phyloP scores from a whole-genome alignment of 805 yeast species.

The Wickerhamomyces pijperi region DNA sequence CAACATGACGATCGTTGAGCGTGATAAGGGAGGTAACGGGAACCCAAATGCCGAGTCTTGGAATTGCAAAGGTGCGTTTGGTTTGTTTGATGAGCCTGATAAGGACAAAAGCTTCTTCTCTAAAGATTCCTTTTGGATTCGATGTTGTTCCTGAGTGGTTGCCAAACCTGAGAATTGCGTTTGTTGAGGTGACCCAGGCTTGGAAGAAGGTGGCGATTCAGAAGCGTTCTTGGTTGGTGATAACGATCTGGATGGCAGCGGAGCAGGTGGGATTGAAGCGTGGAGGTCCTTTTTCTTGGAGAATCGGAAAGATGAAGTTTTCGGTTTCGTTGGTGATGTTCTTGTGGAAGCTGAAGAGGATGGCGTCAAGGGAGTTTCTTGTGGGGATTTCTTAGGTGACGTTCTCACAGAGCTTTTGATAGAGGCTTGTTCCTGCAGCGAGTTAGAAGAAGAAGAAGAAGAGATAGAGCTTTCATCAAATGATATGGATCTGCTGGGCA shows the following conservation, averaged over 20 bases:
- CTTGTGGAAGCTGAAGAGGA: background rate
- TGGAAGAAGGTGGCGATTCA: background rate
- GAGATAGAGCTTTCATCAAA: background rate
- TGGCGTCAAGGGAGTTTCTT: background rate
- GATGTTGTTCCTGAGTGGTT: slow-evolving; percentile 9
- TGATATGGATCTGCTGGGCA: background rate
- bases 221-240: slow-evolving; percentile 1
- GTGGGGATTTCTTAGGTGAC: background rate
- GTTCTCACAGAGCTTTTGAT: background rate
- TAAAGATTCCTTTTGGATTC: slow-evolving; percentile 12
- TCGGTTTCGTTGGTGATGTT: slow-evolving; percentile 2
- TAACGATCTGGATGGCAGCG: background rate
- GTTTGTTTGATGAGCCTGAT: slow-evolving; percentile 25
- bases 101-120: slow-evolving; percentile 18
- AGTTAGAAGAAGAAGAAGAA: background rate
- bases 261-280: background rate
- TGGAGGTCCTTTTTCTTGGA: background rate
- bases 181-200: background rate
- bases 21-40: slow-evolving; percentile 73
- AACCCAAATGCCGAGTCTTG: slow-evolving; percentile 82
- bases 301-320: slow-evolving; percentile 1
- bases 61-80: slow-evolving; percentile 47
- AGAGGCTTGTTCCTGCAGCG: background rate
- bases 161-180: background rate
- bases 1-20: slow-evolving; percentile 67